These are phyloP conservation scores for Ramichloridium luteum DNA, from an alignment of 2,329 filamentous ascomycete species.

Conservation along the genomic window DNA sequence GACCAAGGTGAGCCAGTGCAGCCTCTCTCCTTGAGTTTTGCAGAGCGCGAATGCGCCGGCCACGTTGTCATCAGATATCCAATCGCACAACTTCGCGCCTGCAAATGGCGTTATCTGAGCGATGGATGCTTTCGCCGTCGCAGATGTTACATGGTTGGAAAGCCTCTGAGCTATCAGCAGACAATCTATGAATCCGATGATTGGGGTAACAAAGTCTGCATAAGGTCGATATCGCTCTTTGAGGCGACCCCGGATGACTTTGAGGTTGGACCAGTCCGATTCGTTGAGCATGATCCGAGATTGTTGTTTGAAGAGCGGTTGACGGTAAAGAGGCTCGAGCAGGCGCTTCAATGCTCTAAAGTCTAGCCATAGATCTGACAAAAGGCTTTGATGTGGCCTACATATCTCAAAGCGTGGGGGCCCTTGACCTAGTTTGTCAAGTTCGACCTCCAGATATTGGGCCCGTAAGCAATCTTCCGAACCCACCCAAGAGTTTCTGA, in stretches of 20 bases:
- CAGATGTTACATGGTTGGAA: not conserved
- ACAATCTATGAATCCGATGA: slow-evolving; percentile 67
- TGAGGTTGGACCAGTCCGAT: slow-evolving; percentile 24
- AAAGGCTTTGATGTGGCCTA: slow-evolving; percentile 55
- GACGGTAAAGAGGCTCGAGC: slow-evolving; percentile 7
- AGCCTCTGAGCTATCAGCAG: slow-evolving; percentile 34
- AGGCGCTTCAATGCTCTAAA: slow-evolving; percentile 37
- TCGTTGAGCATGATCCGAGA: too few species aligned
- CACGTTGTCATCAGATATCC: slow-evolving; percentile 16
- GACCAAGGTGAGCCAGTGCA: slow-evolving; percentile 15
- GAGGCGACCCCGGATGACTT: slow-evolving; percentile 57
- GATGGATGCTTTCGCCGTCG: not conserved
- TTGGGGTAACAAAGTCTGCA: slow-evolving; percentile 69
- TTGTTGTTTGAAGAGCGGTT: not conserved
- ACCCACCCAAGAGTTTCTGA: slow-evolving; percentile 57
- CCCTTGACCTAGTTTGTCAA: slow-evolving; percentile 51
- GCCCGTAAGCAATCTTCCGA: slow-evolving; percentile 56
- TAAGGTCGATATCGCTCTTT: slow-evolving; percentile 62
- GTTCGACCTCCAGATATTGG: slow-evolving; percentile 49
- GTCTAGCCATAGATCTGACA: slow-evolving; percentile 65
- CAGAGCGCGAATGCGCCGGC: slow-evolving; percentile 7
- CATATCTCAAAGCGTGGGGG: slow-evolving; percentile 63
- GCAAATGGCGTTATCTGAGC: slow-evolving; percentile 16
- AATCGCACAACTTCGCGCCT: slow-evolving; percentile 10
- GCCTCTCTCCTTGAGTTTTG: slow-evolving; percentile 12